phyloP scores from a whole-genome alignment of 2,329 filamentous ascomycete genomes.

The Cordyceps cateniannulata region DNA sequence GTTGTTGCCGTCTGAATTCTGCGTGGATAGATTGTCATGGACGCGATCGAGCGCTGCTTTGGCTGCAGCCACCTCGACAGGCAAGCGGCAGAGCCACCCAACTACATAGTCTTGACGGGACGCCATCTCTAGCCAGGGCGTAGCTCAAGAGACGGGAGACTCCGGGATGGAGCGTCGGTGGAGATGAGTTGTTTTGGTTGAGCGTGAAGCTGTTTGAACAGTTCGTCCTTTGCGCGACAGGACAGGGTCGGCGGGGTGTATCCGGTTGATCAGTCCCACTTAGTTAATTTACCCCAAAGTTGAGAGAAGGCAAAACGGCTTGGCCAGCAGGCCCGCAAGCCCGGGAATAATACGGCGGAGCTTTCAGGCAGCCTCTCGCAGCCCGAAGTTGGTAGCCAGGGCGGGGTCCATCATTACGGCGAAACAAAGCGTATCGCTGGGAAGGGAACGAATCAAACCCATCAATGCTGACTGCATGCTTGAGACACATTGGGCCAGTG shows the following conservation, averaged over 20 bases:
- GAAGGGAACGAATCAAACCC: too few relatives aligned
- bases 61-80: conserved; percentile 24
- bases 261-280: too few relatives aligned
- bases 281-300: too few relatives aligned
- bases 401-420: too few relatives aligned
- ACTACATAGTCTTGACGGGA: conserved; percentile 21
- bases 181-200: not conserved
- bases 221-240: too few relatives aligned
- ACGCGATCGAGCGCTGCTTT: conserved; percentile 24
- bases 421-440: too few relatives aligned
- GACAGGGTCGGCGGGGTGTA: too few relatives aligned
- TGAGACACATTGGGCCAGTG: not conserved
- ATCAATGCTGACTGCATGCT: too few relatives aligned
- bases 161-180: not conserved
- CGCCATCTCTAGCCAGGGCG: not conserved
- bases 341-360: not conserved
- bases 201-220: not conserved
- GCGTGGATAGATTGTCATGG: too few relatives aligned
- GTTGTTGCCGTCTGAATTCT: too few relatives aligned
- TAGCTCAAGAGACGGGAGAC: not conserved
- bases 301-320: not conserved
- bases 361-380: too few relatives aligned
- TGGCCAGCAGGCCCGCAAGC: not conserved
- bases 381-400: too few relatives aligned
- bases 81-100: conserved; percentile 27